These are phyloP conservation scores for Arthrobotrys musiformis DNA, from an alignment of 2,329 filamentous ascomycete genomes.

Conservation along the genomic window DNA sequence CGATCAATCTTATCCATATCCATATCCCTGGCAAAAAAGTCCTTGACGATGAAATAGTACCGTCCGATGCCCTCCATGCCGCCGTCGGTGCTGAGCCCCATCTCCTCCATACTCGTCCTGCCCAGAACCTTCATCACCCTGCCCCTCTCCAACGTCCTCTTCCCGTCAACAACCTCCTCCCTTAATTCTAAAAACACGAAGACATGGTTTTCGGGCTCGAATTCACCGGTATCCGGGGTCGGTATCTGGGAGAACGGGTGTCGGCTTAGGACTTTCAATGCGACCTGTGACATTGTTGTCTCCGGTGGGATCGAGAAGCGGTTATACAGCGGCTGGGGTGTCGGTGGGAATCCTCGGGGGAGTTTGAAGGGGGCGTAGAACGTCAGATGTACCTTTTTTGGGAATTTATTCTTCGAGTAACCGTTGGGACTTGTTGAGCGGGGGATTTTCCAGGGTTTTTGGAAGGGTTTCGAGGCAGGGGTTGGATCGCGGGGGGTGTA, in stretches of 20 bases:
- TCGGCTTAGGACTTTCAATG: conserved; percentile 12
- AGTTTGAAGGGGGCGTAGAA: conserved; percentile 40
- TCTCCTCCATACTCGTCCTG: conserved; percentile 9
- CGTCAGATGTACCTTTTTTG: conserved; percentile 41
- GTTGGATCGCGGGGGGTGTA: too few relatives aligned
- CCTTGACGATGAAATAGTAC: conserved; percentile 51
- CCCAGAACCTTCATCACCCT: conserved; percentile 29
- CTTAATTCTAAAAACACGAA: conserved; percentile 31
- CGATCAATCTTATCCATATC: neutral
- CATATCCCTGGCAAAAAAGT: conserved; percentile 23
- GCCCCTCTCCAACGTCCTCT: conserved; percentile 18
- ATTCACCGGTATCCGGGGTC: neutral
- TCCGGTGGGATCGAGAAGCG: conserved; percentile 27
- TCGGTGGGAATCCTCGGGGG: conserved; percentile 33
- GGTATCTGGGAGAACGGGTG: conserved; percentile 15
- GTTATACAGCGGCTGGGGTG: conserved; percentile 11
- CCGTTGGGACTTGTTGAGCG: conserved; percentile 6
- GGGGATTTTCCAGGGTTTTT: conserved; percentile 7
- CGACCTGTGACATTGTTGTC: conserved; percentile 25
- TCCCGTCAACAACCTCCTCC: neutral
- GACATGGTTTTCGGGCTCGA: neutral
- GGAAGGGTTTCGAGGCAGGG: neutral
- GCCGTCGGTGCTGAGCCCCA: conserved; percentile 24
- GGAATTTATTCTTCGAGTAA: conserved; percentile 16
- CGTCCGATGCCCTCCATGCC: conserved; percentile 28